These are phyloP conservation scores for Daldinia bambusicola DNA, from an alignment of 495 filamentous ascomycete species.

Conservation along the genomic window DNA sequence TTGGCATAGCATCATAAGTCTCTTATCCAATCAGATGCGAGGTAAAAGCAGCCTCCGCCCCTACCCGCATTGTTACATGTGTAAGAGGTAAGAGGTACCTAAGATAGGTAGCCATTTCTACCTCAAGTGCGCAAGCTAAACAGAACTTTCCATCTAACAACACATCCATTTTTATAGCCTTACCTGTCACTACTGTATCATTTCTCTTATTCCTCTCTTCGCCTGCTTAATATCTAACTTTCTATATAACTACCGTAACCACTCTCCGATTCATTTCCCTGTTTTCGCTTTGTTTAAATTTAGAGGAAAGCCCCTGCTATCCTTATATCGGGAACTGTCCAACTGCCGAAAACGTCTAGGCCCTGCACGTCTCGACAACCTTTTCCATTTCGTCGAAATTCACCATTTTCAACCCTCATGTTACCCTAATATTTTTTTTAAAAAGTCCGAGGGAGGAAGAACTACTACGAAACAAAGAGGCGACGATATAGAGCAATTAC, in stretches of 20 bases:
- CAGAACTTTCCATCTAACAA: conserved; percentile 29
- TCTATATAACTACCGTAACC: conserved; percentile 11
- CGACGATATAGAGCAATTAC: conserved; percentile 24
- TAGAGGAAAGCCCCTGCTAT: background rate
- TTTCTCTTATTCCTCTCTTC: conserved; percentile 5
- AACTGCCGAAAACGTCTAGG: conserved; percentile 37
- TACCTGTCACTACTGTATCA: background rate
- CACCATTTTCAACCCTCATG: conserved; percentile 24
- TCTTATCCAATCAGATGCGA: conserved; percentile 24
- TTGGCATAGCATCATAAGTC: conserved; percentile 36
- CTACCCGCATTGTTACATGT: conserved; percentile 27
- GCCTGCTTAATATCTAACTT: background rate
- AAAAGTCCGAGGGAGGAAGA: conserved; percentile 28
- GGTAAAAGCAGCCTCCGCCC: conserved; percentile 13
- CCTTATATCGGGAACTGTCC: background rate
- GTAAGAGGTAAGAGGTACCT: background rate
- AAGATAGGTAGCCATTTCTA: conserved; percentile 17
- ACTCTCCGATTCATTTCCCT: background rate
- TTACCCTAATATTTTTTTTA: conserved; percentile 21
- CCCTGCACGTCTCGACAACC: background rate
- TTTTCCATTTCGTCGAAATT: too few relatives aligned
- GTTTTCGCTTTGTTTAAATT: conserved; percentile 11
- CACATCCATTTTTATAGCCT: conserved; percentile 7
- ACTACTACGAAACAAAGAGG: conserved; percentile 22
- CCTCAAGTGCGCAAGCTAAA: conserved; percentile 19